Base-by-base conservation (phyloP, 768 basidiomycete species). In the Rhodotorula kratochvilovae region DNA sequence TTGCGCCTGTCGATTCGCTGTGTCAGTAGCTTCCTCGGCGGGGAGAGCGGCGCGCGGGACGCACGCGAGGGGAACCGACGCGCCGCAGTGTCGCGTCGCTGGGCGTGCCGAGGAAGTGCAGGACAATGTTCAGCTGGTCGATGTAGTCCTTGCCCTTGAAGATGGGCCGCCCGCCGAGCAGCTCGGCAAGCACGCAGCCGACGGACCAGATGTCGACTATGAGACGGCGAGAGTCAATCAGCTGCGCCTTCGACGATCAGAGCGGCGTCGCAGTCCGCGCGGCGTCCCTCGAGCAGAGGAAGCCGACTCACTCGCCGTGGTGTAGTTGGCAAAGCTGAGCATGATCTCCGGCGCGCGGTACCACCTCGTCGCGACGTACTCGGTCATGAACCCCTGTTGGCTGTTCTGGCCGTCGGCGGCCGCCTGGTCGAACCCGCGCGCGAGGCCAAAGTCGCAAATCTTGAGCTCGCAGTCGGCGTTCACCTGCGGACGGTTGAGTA, bases 341-440 rank as follows among this genome's bases (percentile, higher is more conserved):
- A 98, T 99, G 81, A 98, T 99, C 82, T 99, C 96, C 0, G 96
- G 95, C 31, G 95, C 95, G 46, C 95, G 85, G 80, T 99, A 99
- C 95, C 95, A 98, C 67, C 95, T 85, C 15, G 95, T 99, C n/a
- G 95, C 95, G 43, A 98, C 81, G 55, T 81, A 80, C 82, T 98
- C 96, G 0, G 96, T 98, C 95, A 98, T 97, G 82, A 98, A 97
- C 0, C 95, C 95, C 57, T 82, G 81, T 53, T 71, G 68, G 8
- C 67, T 60, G 33, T 65, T 78, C 89, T 89, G 77, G 90, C 90
- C 48, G 35, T 56, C 64, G 17, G 53, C 62, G 6, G 72, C 76
- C 48, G 78, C 78, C 45, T 69, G 68, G 56, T 77, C 77, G 66
- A 79, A 76, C 45, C 78, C 76, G 58, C 79, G 59, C 39, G 96